Evolutionary conservation across 179 eudicot genomes (phyloP), one percentile per base, ranked within the genome.

Genomic region (Pouteria campechiana): DNA sequence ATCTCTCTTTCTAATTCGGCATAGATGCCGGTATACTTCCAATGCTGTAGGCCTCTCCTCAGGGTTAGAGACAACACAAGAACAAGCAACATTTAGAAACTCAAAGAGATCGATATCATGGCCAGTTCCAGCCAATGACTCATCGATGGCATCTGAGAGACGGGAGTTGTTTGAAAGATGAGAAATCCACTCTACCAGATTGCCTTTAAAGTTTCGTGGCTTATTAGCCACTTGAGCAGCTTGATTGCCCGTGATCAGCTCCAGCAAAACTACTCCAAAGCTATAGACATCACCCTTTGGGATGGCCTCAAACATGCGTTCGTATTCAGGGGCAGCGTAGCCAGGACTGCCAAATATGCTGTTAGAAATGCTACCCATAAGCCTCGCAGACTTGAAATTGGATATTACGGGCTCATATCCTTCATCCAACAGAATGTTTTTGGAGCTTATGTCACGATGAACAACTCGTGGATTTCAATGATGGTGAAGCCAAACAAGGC

Each of bases 1-100:
- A 51, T 87, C 83, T n/a, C 64, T 56, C 50, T 83, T 58, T 6
- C 96, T 94, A 22, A 87, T 70, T 28, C 94, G 83, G 56, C 81
- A 50, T 31, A 87, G 47, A 36, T 83, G 58, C 50, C 79, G 94
- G 58, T 84, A 74, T 20, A 87, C 84, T 37, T 80, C 94, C 44
- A 72, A 84, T 94, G 84, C 79, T 4, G 84, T 67, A 17, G 96
- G 96, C 62, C 96, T 73, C 64, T 87, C 94, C 50, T 84, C 84
- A 9, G 67, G 74, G 16, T 24, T 59, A 18, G 62, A 57, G 25
- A 66, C 29, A 6, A 84, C 88, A 55, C 94, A 87, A 13, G 58
- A 79, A 34, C 80, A 68, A 3, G 92, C 96, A 41, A 87, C 70
- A 41, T 61, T 84, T 10, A 84, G 63, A 46, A 80, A 77, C 58